A percentile compares a stretch with the other conserved stretches of the same genome.
phyloP scores from a whole-genome alignment of 2,329 filamentous ascomycete genomes.

The Penicillium verrucosum region DNA sequence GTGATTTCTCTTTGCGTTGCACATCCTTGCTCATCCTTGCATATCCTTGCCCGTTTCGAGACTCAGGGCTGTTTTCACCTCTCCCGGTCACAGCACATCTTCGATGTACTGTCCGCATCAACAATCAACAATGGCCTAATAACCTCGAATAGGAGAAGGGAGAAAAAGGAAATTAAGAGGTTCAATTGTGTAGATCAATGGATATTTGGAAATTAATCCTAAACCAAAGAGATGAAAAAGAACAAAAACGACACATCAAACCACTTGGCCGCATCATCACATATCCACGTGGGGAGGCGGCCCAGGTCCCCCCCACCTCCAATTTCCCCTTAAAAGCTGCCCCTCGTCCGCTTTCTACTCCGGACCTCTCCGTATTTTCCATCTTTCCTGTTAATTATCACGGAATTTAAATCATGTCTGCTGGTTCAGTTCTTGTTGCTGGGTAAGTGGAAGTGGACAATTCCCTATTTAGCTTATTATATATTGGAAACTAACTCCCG shows the following conservation, averaged over 20 bases:
- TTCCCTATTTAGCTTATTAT: conserved; percentile 8
- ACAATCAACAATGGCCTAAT: not conserved
- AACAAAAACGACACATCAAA: not conserved
- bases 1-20: not conserved
- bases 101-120: not conserved
- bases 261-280: conserved; percentile 8
- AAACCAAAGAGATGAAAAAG: not conserved
- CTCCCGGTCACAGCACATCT: not conserved
- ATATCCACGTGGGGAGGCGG: conserved; percentile 1
- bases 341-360: conserved; percentile 11
- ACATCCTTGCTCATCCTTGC: not conserved
- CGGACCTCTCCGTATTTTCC: not conserved
- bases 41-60: not conserved
- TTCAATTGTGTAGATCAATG: not conserved
- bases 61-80: not conserved
- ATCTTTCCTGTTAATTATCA: conserved; percentile 1
- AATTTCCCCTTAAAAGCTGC: conserved; percentile 17
- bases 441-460: conserved; percentile 60
- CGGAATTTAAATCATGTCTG: conserved; percentile 57
- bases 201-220: not conserved
- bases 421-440: conserved; percentile 86
- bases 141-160: not conserved
- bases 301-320: conserved; percentile 1
- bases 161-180: not conserved
- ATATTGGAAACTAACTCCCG: conserved; percentile 20